Base-by-base conservation (phyloP, 345 rosid genomes). In the Melaleuca quinquenervia region DNA sequence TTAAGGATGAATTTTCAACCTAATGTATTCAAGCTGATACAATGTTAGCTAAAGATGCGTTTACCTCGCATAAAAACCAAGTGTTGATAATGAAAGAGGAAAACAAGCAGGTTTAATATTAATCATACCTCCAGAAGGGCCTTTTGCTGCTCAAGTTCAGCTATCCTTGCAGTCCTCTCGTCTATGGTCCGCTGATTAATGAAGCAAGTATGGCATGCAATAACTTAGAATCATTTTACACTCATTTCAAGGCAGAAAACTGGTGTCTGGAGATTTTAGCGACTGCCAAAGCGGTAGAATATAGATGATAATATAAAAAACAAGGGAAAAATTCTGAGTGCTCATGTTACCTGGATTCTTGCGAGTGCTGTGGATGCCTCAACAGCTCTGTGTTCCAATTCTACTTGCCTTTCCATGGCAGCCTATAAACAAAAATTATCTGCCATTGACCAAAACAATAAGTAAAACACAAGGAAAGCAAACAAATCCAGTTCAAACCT, bases 361-460 rank as follows among this genome's bases (percentile, higher is more conserved):
- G 98, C 97, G 84, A 97, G 96, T 83, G 96, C 99, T n/a, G 98
- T 91, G 83, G 99, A 94, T 84, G 98, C 90, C 90, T 97, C 98
- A 85, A 94, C 91, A 85, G 99, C 98, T 90, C 97, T 93, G 89
- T 96, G 98, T 90, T 97, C 98, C 89, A 95, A 88, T 84, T 97
- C 99, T 87, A 92, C 94, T 91, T 97, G 98, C 94, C 99, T 94
- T 87, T 95, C 99, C 98, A 93, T 95, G 82, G 98, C 94, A 91
- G 98, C 98, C 99, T 98, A 92, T 87, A 87, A 15, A 84, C 52
- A 87, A 55, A 53, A 32, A 24, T 70, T 32, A 70, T 70, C 45
- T 32, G 24, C 84, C 62, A 75, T 53, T 56, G 52, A 58, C 86
- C 52, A 88, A 78, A 88, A 56, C 83, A 82, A 87, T 11, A 78